Percentiles rank a stretch among this genome's conserved stretches.
These are phyloP conservation scores for Fusarium equiseti DNA, from an alignment of 2,329 filamentous ascomycete genomes.

Conservation along the genomic window DNA sequence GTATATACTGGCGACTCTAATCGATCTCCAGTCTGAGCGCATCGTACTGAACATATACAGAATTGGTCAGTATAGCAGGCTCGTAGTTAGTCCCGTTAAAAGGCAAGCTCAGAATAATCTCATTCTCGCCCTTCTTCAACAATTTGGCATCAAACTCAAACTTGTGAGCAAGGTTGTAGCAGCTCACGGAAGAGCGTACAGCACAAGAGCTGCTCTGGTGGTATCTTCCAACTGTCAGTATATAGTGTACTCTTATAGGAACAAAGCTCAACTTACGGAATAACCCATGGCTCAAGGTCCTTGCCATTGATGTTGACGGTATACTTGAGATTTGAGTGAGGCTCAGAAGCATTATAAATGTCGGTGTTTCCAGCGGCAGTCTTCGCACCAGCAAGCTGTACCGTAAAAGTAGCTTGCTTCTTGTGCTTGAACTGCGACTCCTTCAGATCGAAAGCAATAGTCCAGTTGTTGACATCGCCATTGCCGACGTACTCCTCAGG, in stretches of 20 bases:
- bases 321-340: slow-evolving; percentile 65
- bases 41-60: slow-evolving; percentile 75
- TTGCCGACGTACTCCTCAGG: slow-evolving; percentile 58
- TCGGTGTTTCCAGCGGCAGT: slow-evolving; percentile 72
- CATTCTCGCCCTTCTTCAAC: slow-evolving; percentile 65
- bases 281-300: slow-evolving; percentile 65
- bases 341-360: slow-evolving; percentile 63
- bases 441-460: slow-evolving; percentile 63
- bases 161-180: slow-evolving; percentile 72
- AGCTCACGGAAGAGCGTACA: slow-evolving; percentile 69
- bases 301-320: slow-evolving; percentile 56
- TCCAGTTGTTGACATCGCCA: slow-evolving; percentile 69
- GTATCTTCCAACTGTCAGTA: slow-evolving; percentile 33
- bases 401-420: slow-evolving; percentile 67
- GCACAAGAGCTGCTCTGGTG: slow-evolving; percentile 63
- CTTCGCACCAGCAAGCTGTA: slow-evolving; percentile 73
- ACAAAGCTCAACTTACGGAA: slow-evolving; percentile 57
- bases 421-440: slow-evolving; percentile 56
- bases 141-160: slow-evolving; percentile 65
- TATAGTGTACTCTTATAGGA: too few species aligned
- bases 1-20: slow-evolving; percentile 11
- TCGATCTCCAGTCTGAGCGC: slow-evolving; percentile 69
- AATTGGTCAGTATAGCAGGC: slow-evolving; percentile 65
- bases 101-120: slow-evolving; percentile 68
- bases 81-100: slow-evolving; percentile 70